A percentile compares a stretch with the other conserved stretches of the same genome.
These are phyloP conservation scores for Monosporascus ibericus DNA, from an alignment of 2,329 filamentous ascomycete genomes.

Conservation along the genomic window DNA sequence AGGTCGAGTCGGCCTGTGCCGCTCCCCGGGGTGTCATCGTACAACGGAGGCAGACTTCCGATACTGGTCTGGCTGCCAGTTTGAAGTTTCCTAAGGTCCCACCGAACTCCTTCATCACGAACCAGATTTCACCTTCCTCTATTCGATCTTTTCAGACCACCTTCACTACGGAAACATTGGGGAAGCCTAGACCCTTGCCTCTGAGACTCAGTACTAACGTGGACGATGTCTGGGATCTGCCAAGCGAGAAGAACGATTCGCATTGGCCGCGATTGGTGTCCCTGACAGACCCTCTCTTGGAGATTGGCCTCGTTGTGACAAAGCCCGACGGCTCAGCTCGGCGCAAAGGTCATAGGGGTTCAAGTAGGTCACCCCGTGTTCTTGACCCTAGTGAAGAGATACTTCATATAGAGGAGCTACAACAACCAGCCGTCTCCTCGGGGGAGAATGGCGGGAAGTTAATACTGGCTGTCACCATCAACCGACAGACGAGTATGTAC, in stretches of 20 bases:
- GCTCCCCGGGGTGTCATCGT: constrained; percentile 79
- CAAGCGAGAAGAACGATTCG: constrained; percentile 45
- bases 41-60: constrained; percentile 64
- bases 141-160: constrained; percentile 40
- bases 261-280: constrained; percentile 74
- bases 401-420: constrained; percentile 68
- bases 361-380: constrained; percentile 42
- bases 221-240: constrained; percentile 52
- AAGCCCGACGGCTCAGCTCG: constrained; percentile 38
- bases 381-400: constrained; percentile 77
- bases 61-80: constrained; percentile 44
- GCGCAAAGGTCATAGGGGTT: constrained; percentile 30
- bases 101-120: constrained; percentile 76
- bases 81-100: constrained; percentile 58
- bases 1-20: constrained; percentile 81
- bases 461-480: constrained; percentile 73
- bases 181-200: constrained; percentile 47
- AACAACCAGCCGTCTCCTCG: constrained; percentile 42
- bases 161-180: constrained; percentile 53
- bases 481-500: constrained; percentile 68
- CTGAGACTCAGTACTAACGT: constrained; percentile 47
- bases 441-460: constrained; percentile 41
- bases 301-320: constrained; percentile 76
- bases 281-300: constrained; percentile 77
- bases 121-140: constrained; percentile 52